These are phyloP conservation scores for Effrenium voratum DNA, from an alignment of 73 alveolate genomes.

Conservation along the genomic window DNA sequence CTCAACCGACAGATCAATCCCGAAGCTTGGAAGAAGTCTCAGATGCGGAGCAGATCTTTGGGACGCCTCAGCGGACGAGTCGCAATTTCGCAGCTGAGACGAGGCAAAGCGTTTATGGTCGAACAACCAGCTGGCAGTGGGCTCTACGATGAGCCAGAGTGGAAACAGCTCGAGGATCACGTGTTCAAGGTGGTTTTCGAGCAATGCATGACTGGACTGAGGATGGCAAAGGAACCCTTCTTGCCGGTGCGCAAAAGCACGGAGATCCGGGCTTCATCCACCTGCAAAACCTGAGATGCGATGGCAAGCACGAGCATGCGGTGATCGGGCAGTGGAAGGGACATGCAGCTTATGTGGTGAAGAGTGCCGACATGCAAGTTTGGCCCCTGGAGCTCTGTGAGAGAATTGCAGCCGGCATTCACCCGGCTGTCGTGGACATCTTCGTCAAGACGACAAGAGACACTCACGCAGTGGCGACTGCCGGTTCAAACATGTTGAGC, in stretches of 20 bases:
- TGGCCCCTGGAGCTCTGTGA: constrained; percentile 27
- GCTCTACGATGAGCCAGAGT: background rate
- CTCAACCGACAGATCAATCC: background rate
- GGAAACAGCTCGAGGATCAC: background rate
- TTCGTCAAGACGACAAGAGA: background rate
- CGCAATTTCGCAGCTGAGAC: background rate
- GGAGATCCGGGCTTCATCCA: background rate
- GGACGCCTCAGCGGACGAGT: constrained; percentile 9
- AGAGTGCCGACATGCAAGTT: constrained; percentile 20
- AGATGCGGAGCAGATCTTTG: background rate
- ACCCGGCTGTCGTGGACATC: constrained; percentile 17
- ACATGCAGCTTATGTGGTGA: background rate
- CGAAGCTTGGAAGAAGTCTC: background rate
- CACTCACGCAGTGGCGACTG: constrained; percentile 8
- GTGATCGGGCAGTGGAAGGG: background rate
- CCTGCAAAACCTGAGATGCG: background rate
- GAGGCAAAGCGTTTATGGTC: background rate
- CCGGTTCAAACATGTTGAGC: background rate
- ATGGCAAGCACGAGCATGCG: constrained; percentile 17
- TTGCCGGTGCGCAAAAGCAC: constrained; percentile 38
- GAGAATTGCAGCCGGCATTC: constrained; percentile 36
- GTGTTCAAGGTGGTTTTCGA: background rate
- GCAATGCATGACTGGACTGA: constrained; percentile 48
- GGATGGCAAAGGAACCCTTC: background rate
- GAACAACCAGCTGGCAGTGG: constrained; percentile 44